Evolutionary conservation across 2,329 filamentous ascomycete genomes (phyloP), one percentile per base, ranked within the genome.

Genomic region (Claviceps capensis): DNA sequence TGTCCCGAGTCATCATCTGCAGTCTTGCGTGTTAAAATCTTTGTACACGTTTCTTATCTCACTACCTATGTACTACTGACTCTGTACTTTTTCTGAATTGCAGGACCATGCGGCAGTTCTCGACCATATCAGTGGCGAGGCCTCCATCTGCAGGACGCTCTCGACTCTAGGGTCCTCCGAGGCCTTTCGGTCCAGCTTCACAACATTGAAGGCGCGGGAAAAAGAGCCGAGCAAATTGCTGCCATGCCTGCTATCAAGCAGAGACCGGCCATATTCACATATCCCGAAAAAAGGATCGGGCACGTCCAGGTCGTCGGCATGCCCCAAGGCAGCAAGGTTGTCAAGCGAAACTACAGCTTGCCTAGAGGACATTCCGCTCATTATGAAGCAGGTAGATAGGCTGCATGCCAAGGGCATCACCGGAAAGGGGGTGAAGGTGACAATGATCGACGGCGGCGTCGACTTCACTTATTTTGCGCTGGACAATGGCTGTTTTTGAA

Each of bases 381-480:
- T 74, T 52, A 77, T 78, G 74, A 78, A 75, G 2, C 76, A 79
- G 62, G 71, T 80, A 17, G 72, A 77, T 60, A 72, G 73, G 67
- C 63, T 80, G 36, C 69, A 67, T 26, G 71, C 70, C n/a, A 63
- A 72, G 53, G 75, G 75, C 0, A 56, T 72, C 52, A 72, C 68
- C 0, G 77, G 77, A 40, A 70, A 71, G 56, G 77, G 75, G 23
- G 65, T 79, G 62, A 76, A 73, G 55, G 64, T 80, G 60, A 76
- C 66, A 37, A 63, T 80, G 9, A 67, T 80, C 19, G 77, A 79
- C 58, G 74, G 70, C 22, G 76, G 76, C 58, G 66, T 82, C 46
- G 80, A 85, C 60, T 84, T 83, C 59, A 73, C 66, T 0, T 80
- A 84, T 58, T 76, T 78, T 2, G 76, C 78, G 22, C 72, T 85